These are phyloP conservation scores for Fraxinus angustifolia DNA, from an alignment of 305 asterid species.

Conservation along the genomic window DNA sequence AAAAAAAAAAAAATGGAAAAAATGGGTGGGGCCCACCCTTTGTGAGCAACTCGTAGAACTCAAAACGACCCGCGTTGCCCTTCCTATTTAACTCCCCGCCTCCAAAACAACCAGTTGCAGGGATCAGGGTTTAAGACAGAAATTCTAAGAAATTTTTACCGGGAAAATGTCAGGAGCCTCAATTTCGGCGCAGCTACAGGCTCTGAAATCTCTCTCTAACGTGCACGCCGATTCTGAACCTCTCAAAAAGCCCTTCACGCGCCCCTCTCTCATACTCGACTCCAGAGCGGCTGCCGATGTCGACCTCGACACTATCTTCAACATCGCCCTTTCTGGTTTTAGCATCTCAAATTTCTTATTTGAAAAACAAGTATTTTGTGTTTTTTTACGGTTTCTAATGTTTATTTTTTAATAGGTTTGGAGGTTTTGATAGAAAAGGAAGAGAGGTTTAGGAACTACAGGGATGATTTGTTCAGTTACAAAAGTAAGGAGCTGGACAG, in stretches of 20 bases:
- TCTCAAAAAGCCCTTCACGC: constrained; percentile 58
- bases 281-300: constrained; percentile 78
- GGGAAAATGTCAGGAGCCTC: constrained; percentile 35
- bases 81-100: no score
- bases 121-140: no score
- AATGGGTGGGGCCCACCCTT: no score
- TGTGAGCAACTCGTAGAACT: no score
- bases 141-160: no score
- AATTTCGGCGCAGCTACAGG: constrained; percentile 65
- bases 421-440: constrained; percentile 53
- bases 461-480: constrained; percentile 64
- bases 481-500: constrained; percentile 75
- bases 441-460: constrained; percentile 57
- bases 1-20: no score
- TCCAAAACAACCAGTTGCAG: no score
- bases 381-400: not conserved
- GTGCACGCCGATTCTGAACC: constrained; percentile 53
- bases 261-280: constrained; percentile 67
- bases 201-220: constrained; percentile 46
- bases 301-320: constrained; percentile 56
- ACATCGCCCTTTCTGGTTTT: constrained; percentile 55
- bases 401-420: constrained; percentile 51
- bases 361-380: not conserved
- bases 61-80: no score
- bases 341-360: not conserved